These are phyloP conservation scores for Apocynum venetum DNA, from an alignment of 257 asterid genomes.

Conservation along the genomic window DNA sequence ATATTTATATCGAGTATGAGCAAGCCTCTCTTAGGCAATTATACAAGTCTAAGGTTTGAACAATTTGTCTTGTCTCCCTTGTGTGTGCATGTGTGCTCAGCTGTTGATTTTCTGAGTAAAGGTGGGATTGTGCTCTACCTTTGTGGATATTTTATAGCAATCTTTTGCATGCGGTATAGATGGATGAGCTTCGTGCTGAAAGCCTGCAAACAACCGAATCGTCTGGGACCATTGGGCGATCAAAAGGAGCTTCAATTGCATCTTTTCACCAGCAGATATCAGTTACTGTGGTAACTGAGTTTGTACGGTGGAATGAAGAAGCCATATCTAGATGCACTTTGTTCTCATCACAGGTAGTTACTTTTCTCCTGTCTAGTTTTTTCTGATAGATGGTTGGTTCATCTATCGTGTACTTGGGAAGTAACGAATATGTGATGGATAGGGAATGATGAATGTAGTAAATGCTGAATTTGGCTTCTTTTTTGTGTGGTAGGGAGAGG, in stretches of 20 bases:
- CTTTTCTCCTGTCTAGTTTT: conserved; percentile 8
- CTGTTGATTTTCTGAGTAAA: conserved; percentile 14
- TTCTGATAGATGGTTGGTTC: not conserved
- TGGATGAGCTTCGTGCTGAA: conserved; percentile 89
- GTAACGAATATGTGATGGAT: not conserved
- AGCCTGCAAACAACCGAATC: conserved; percentile 72
- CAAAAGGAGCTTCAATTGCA: conserved; percentile 86
- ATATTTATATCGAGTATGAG: conserved; percentile 81
- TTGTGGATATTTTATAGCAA: conserved; percentile 11
- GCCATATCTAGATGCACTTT: conserved; percentile 81
- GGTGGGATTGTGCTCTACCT: conserved; percentile 10
- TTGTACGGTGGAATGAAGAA: conserved; percentile 98
- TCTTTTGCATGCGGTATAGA: conserved; percentile 41
- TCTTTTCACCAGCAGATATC: conserved; percentile 90
- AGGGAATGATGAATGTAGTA: not conserved
- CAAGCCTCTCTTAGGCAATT: conserved; percentile 96
- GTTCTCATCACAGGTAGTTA: conserved; percentile 72
- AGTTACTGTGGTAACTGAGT: conserved; percentile 91
- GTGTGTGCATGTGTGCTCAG: not conserved
- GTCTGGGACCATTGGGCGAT: conserved; percentile 88
- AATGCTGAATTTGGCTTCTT: not conserved
- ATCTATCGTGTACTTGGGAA: not conserved
- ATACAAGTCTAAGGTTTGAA: conserved; percentile 72
- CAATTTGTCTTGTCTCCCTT: conserved; percentile 1
- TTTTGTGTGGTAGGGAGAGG: not conserved